Conservation (phyloP, 768 basidiomycete genomes). For the Gyrodon lividus region DNA sequence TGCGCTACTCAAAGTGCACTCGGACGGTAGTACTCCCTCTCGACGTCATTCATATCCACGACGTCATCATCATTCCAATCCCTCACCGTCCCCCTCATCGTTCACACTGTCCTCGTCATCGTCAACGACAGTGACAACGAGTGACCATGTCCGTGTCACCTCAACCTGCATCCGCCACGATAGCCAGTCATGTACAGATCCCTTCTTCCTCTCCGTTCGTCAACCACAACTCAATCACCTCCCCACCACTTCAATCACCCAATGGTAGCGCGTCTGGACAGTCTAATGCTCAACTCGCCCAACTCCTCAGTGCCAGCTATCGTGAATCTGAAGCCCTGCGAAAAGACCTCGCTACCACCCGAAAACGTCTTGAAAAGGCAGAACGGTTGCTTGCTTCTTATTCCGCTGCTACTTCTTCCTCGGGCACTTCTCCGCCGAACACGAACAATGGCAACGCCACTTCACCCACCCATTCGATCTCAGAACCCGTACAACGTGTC, state of each 20-base stretch:
- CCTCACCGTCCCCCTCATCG: too few relatives aligned
- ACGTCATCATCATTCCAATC: conserved; percentile 1
- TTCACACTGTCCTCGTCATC: neutral
- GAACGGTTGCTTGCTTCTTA: conserved; percentile 44
- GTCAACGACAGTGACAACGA: neutral
- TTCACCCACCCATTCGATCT: conserved; percentile 12
- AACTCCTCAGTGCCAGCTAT: conserved; percentile 53
- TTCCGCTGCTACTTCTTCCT: conserved; percentile 17
- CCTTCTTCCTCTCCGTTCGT: neutral
- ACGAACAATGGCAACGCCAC: conserved; percentile 13
- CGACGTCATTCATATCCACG: conserved; percentile 5
- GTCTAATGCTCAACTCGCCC: conserved; percentile 54
- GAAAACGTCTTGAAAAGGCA: conserved; percentile 52
- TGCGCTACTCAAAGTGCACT: neutral
- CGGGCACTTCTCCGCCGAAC: conserved; percentile 18
- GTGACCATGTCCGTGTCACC: conserved; percentile 21
- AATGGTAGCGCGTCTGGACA: conserved; percentile 18
- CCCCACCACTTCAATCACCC: conserved; percentile 15
- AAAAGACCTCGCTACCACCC: conserved; percentile 41
- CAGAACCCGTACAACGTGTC: conserved; percentile 36
- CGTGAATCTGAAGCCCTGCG: conserved; percentile 51
- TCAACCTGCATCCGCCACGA: conserved; percentile 9
- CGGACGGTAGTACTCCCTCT: too few relatives aligned
- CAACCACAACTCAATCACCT: neutral
- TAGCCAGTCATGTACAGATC: neutral